These are phyloP conservation scores for Furcasterigmium furcatum DNA, from an alignment of 2,329 filamentous ascomycete genomes.

Conservation along the genomic window DNA sequence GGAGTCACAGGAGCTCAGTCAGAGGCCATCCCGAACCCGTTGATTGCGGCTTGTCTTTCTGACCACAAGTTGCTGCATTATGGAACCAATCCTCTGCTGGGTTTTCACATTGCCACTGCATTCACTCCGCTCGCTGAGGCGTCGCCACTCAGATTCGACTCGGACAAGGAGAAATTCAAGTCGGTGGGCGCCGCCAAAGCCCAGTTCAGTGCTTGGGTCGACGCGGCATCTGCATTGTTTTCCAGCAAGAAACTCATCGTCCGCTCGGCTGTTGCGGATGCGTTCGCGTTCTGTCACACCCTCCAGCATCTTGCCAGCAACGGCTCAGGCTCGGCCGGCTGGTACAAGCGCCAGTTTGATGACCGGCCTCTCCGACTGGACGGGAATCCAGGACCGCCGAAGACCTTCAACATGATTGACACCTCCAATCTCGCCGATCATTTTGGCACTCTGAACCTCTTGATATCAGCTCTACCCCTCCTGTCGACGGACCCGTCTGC, in stretches of 20 bases:
- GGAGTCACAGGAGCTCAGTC: slow-evolving; percentile 20
- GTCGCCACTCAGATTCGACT: slow-evolving; percentile 31
- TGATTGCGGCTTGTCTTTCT: slow-evolving; percentile 24
- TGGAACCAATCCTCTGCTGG: slow-evolving; percentile 46
- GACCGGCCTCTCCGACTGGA: slow-evolving; percentile 38
- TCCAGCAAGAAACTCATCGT: slow-evolving; percentile 33
- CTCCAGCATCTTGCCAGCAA: slow-evolving; percentile 37
- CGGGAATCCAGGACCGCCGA: neutral
- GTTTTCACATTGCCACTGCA: slow-evolving; percentile 54
- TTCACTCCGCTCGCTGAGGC: slow-evolving; percentile 30
- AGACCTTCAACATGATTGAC: slow-evolving; percentile 54
- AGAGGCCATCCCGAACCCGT: slow-evolving; percentile 37
- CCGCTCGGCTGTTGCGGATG: slow-evolving; percentile 45
- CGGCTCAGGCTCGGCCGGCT: slow-evolving; percentile 27
- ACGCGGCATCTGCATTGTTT: slow-evolving; percentile 18
- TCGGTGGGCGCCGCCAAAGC: slow-evolving; percentile 30
- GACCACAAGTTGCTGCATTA: slow-evolving; percentile 38
- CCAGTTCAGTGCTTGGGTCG: slow-evolving; percentile 44
- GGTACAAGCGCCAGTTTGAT: slow-evolving; percentile 38
- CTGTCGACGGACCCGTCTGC: slow-evolving; percentile 39
- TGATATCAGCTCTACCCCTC: slow-evolving; percentile 42
- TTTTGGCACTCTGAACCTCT: slow-evolving; percentile 30
- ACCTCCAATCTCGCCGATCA: slow-evolving; percentile 42
- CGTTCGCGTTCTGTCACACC: slow-evolving; percentile 47
- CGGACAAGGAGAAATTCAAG: slow-evolving; percentile 12